Conservation (phyloP, 192 early-diverging fungal genomes). For the Coemansia sp. region DNA sequence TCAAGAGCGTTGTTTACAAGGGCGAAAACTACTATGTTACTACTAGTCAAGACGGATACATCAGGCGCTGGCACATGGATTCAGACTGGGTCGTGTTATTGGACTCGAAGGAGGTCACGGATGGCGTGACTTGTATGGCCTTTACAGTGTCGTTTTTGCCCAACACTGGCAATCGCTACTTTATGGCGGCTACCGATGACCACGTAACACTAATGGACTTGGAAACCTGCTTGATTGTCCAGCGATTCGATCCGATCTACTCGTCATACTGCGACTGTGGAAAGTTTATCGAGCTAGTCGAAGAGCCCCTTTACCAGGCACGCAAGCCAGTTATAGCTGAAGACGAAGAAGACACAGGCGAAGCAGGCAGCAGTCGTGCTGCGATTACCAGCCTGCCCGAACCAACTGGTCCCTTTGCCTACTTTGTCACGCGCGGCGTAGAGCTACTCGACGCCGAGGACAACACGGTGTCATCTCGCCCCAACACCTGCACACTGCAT, state of each 20-base stretch:
- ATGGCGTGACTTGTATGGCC: slow-evolving; percentile 93
- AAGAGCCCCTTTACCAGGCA: slow-evolving; percentile 54
- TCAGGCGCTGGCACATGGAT: slow-evolving; percentile 86
- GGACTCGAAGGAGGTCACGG: slow-evolving; percentile 69
- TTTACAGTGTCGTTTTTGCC: slow-evolving; percentile 95
- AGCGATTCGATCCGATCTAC: slow-evolving; percentile 70
- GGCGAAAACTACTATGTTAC: slow-evolving; percentile 84
- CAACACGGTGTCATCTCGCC: slow-evolving; percentile 70
- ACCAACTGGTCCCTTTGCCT: slow-evolving; percentile 61
- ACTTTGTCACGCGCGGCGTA: slow-evolving; percentile 87
- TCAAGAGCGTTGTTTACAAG: slow-evolving; percentile 77
- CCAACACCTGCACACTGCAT: slow-evolving; percentile 87
- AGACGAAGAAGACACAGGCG: slow-evolving; percentile 19
- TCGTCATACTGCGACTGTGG: slow-evolving; percentile 96
- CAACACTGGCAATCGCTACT: slow-evolving; percentile 91
- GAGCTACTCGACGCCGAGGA: slow-evolving; percentile 86
- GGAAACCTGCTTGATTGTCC: slow-evolving; percentile 64
- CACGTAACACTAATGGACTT: slow-evolving; percentile 90
- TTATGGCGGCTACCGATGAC: slow-evolving; percentile 88
- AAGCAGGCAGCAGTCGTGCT: slow-evolving; percentile 4
- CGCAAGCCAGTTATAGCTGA: slow-evolving; percentile 38
- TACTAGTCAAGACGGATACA: slow-evolving; percentile 94
- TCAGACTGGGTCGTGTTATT: slow-evolving; percentile 75
- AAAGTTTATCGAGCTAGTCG: slow-evolving; percentile 80
- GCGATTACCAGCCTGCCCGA: slow-evolving; percentile 8